Base-by-base conservation (phyloP, 768 basidiomycete genomes). In the Trametes cubensis region DNA sequence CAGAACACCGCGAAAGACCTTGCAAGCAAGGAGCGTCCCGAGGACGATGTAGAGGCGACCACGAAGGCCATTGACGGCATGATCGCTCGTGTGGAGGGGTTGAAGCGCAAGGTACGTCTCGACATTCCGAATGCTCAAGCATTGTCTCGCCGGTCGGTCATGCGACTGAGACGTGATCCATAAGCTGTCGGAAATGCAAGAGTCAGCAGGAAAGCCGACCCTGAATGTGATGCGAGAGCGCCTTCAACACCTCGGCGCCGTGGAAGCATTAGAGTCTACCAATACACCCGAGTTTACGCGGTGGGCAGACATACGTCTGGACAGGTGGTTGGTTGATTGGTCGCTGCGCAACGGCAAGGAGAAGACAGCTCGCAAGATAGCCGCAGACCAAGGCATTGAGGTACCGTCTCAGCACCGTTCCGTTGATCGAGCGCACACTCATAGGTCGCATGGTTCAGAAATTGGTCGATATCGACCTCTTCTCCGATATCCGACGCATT, bases 301-400 rank as follows among this genome's bases (percentile, higher is more conserved):
- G 34, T 96, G 92, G 92, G 85, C 89, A 8, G 87, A 92, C 69
- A 86, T 80, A 46, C 80, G 94, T 52, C 77, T 98, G 14, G 89
- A 94, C 70, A 79, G 95, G 64, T 96, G 94, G 88, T 80, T 98
- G 38, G 89, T 96, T 2, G 97, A 99, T 72, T 96, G 96, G 90
- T 84, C 89, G 39, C 78, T 98, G 48, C 81, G 95, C 57, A 85
- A 81, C 40, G 94, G 90, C 34, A 88, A 88, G 68, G 85, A 88
- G 66, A 81, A 84, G 67, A 88, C 93, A 1, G 95, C 97, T 2
- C 79, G 80, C 67, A 80, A 80, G 65, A 83, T 98, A 48, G 91
- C 94, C 21, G 80, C 83, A 65, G 86, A 92, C 64, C 87, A 85
- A 72, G 80, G 81, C 20, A 90, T 98, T 62, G 90, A 95, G 79